phyloP scores from a whole-genome alignment of 805 yeast species.

The Candida arabinofermentans region DNA sequence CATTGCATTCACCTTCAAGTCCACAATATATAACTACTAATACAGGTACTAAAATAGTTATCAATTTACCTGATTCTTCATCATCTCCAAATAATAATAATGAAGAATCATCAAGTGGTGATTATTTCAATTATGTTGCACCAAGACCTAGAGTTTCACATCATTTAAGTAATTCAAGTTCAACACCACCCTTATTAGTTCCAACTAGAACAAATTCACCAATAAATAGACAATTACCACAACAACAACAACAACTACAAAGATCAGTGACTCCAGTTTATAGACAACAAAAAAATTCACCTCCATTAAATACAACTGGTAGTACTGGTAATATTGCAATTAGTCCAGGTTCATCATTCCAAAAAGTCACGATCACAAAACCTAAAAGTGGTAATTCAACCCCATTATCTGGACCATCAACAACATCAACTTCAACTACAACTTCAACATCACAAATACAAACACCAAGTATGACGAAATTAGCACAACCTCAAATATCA shows the following conservation, averaged over 20 bases:
- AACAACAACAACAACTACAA: constrained; percentile 3
- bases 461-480: background rate
- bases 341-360: background rate
- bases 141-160: constrained; percentile 22
- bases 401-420: background rate
- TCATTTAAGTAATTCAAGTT: constrained; percentile 3
- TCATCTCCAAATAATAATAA: no score
- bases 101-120: no score
- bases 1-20: constrained; percentile 11
- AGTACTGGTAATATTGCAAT: background rate
- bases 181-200: background rate
- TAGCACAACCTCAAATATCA: constrained; percentile 15
- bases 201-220: constrained; percentile 11
- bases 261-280: constrained; percentile 5
- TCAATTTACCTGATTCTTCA: constrained; percentile 19
- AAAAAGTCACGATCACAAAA: background rate
- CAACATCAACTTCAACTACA: background rate
- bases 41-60: constrained; percentile 10
- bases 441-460: background rate
- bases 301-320: background rate
- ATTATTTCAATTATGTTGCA: constrained; percentile 27
- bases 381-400: background rate
- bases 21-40: constrained; percentile 9
- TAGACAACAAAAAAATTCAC: constrained; percentile 8
- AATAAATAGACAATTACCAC: constrained; percentile 1